Base-by-base conservation (phyloP, 176 grass and related monocot genomes). In the Poa pratensis region DNA sequence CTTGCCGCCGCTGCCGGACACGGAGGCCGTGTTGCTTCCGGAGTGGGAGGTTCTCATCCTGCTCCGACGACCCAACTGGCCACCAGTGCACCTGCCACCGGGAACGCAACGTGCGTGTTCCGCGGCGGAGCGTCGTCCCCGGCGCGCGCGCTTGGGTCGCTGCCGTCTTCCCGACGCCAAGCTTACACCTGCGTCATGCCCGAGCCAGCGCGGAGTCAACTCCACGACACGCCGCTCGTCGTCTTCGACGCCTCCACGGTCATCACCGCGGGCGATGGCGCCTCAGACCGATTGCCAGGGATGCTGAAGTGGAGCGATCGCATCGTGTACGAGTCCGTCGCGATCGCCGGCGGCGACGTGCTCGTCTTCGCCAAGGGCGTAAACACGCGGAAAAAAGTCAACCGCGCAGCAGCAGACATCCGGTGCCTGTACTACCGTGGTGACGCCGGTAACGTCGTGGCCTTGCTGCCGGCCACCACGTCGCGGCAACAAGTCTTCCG, bases 301-400 rank as follows among this genome's bases (percentile, higher is more conserved):
- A 90, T 92, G 90, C 20, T 76, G 20, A 71, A 81, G 50, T 95
- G 90, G 86, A 87, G 78, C 61, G 28, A 52, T 4, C 83, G 79
- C 50, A 54, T 91, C 49, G 88, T 86, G 28, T 95, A 92, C 70
- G 88, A 95, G 51, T 66, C 94, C 49, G 71, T 80, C 17, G 83
- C 37, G 60, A 3, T 76, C 71, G 43, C 35, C 80, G 23, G 59
- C 28, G 74, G 75, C 30, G 88, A 84, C 27, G 86, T 87, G 6
- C 32, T 95, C 75, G 88, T 95, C 1, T 87, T 95, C 49, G 90
- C 93, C 50, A 95, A 82, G 86, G 86, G 93, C 58, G 74, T 92
- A 60, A 95, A 95, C 32, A 50, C 45, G 5, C 64, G 81, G 34
- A 80, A 84, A 67, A 88, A 57, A 0, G 52, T 67, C 45, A 86